These are phyloP conservation scores for Galerina sulciceps DNA, from an alignment of 768 basidiomycete species.

Conservation along the genomic window DNA sequence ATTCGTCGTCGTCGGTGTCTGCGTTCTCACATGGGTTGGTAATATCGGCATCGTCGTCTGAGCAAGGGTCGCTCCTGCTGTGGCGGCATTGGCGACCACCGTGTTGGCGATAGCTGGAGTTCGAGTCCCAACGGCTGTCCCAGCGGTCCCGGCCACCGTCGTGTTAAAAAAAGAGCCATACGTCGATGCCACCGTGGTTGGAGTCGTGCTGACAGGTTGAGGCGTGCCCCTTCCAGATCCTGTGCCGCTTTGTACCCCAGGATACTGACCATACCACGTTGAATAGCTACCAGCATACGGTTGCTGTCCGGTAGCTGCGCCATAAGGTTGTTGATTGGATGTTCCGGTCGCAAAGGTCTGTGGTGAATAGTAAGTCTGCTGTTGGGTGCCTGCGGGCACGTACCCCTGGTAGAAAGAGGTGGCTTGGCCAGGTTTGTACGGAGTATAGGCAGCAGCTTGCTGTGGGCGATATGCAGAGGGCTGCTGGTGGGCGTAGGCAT, in stretches of 20 bases:
- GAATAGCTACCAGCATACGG: conserved; percentile 36
- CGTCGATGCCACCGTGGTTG: conserved; percentile 28
- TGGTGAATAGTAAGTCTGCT: conserved; percentile 38
- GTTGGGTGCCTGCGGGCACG: conserved; percentile 23
- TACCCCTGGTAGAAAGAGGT: conserved; percentile 36
- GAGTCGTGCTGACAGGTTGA: conserved; percentile 29
- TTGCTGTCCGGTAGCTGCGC: conserved; percentile 33
- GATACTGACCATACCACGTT: conserved; percentile 31
- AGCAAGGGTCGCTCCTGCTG: conserved; percentile 27
- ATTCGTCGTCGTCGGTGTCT: background rate
- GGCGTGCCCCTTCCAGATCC: conserved; percentile 33
- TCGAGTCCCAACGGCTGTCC: conserved; percentile 33
- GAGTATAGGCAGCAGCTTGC: conserved; percentile 32
- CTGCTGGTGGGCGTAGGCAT: conserved; percentile 35
- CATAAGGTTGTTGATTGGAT: conserved; percentile 39
- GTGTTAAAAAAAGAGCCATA: conserved; percentile 33
- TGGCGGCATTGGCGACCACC: conserved; percentile 33
- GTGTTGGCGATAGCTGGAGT: conserved; percentile 60
- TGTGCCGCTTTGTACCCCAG: conserved; percentile 23
- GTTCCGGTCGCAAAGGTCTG: conserved; percentile 36
- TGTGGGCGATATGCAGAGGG: conserved; percentile 30
- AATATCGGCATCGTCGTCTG: conserved; percentile 29
- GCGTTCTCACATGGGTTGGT: background rate
- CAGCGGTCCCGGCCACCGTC: conserved; percentile 53
- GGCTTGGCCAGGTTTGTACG: conserved; percentile 39